Conservation (phyloP, 2,329 filamentous ascomycete genomes). For the Aphanocladium album region DNA sequence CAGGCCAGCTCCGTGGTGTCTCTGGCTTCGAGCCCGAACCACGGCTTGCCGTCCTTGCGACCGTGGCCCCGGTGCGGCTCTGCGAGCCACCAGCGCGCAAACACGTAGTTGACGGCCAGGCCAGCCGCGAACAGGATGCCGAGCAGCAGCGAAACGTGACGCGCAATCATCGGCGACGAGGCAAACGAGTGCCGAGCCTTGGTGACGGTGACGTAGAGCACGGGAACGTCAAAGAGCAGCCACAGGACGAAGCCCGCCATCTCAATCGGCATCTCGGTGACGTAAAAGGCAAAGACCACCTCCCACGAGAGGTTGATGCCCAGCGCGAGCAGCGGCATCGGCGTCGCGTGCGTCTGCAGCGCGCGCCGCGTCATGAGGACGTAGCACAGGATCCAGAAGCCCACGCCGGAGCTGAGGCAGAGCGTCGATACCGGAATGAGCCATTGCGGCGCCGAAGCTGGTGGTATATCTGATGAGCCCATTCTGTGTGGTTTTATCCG, state of each 20-base stretch:
- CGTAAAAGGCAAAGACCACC: slow-evolving; percentile 42
- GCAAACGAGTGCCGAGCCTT: slow-evolving; percentile 40
- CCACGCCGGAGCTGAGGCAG: slow-evolving; percentile 32
- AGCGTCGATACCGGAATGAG: slow-evolving; percentile 31
- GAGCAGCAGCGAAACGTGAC: slow-evolving; percentile 35
- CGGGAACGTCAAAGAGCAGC: slow-evolving; percentile 43
- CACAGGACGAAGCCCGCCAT: slow-evolving; percentile 40
- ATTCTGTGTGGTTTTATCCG: slow-evolving; percentile 21
- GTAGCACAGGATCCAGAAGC: slow-evolving; percentile 40
- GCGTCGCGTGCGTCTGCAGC: slow-evolving; percentile 41
- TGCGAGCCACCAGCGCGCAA: slow-evolving; percentile 44
- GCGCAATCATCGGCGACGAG: slow-evolving; percentile 35
- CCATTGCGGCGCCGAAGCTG: slow-evolving; percentile 31
- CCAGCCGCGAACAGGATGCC: slow-evolving; percentile 30
- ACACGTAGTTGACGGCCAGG: slow-evolving; percentile 34
- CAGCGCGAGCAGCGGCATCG: slow-evolving; percentile 45
- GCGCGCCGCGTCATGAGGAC: slow-evolving; percentile 43
- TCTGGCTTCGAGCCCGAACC: slow-evolving; percentile 32
- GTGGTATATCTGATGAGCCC: slow-evolving; percentile 36
- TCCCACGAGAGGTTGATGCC: slow-evolving; percentile 49
- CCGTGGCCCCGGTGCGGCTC: slow-evolving; percentile 35
- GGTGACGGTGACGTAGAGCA: slow-evolving; percentile 42
- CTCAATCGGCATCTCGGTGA: slow-evolving; percentile 40
- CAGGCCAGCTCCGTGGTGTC: slow-evolving; percentile 47
- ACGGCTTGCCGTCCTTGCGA: slow-evolving; percentile 42